Percentiles rank a stretch among this genome's conserved stretches.
These are phyloP conservation scores for Talaromyces sp. DNA, from an alignment of 2,329 filamentous ascomycete species.

Conservation along the genomic window DNA sequence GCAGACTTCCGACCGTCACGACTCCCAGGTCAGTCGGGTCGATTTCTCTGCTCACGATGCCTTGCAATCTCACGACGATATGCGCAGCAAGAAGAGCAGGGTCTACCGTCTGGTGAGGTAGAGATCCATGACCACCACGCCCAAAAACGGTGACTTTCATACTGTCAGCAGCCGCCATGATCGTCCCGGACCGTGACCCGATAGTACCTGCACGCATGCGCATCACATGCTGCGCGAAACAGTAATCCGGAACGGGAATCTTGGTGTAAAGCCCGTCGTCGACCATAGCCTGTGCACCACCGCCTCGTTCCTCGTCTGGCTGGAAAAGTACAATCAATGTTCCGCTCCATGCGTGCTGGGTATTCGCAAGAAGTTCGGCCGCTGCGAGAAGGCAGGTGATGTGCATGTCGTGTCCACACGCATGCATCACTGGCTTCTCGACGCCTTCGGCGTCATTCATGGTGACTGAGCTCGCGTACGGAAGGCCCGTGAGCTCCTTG, in stretches of 20 bases:
- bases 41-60: constrained; percentile 55
- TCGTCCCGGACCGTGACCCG: constrained; percentile 36
- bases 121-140: constrained; percentile 56
- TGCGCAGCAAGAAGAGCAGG: constrained; percentile 57
- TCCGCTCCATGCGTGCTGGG: constrained; percentile 54
- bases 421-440: constrained; percentile 58
- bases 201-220: constrained; percentile 40
- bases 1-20: constrained; percentile 56
- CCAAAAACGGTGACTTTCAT: constrained; percentile 56
- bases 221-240: constrained; percentile 57
- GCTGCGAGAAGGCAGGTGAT: constrained; percentile 55
- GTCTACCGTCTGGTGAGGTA: constrained; percentile 55
- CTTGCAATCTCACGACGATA: constrained; percentile 56
- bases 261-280: constrained; percentile 54
- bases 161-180: constrained; percentile 45
- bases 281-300: constrained; percentile 61
- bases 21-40: constrained; percentile 53
- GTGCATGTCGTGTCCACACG: constrained; percentile 61
- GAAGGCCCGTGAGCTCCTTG: constrained; percentile 46
- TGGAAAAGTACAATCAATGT: constrained; percentile 65
- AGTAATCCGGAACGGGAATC: constrained; percentile 54
- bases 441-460: constrained; percentile 48
- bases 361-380: constrained; percentile 47
- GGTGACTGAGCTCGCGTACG: constrained; percentile 46
- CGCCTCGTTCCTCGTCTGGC: constrained; percentile 62